A percentile compares a stretch with the other conserved stretches of the same genome.
Evolutionary conservation across 352 stramenopile species (phyloP).

Genomic region (Globisporangium parvum): DNA sequence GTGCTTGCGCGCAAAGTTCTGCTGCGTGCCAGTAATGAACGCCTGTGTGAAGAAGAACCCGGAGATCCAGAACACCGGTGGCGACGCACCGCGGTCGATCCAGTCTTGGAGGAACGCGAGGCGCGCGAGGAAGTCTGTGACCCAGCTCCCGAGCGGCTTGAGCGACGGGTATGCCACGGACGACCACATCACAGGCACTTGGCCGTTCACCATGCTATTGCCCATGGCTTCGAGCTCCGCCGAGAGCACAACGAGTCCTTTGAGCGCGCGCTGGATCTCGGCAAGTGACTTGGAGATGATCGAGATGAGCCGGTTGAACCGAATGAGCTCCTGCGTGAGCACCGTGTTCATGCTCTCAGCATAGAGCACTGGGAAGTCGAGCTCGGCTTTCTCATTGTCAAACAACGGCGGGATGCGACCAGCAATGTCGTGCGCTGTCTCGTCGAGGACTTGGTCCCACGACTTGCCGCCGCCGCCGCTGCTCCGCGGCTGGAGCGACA

Average conservation of each 20-base stretch:
- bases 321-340: constrained; percentile 86
- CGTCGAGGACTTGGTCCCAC: constrained; percentile 85
- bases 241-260: constrained; percentile 91
- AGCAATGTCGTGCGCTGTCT: constrained; percentile 86
- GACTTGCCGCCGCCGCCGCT: constrained; percentile 79
- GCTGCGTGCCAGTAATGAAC: constrained; percentile 92
- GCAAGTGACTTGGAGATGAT: constrained; percentile 73
- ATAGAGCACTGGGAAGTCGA: constrained; percentile 81
- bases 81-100: constrained; percentile 67
- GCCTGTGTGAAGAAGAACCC: constrained; percentile 94
- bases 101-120: constrained; percentile 80
- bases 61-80: constrained; percentile 90
- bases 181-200: constrained; percentile 84
- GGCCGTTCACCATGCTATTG: constrained; percentile 90
- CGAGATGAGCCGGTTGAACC: constrained; percentile 86
- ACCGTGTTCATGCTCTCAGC: constrained; percentile 89
- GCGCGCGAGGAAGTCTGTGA: constrained; percentile 86
- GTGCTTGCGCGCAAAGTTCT: constrained; percentile 91
- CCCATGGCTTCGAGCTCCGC: constrained; percentile 91
- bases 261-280: constrained; percentile 90
- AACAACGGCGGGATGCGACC: constrained; percentile 66
- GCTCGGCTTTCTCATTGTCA: constrained; percentile 87
- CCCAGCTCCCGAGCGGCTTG: constrained; percentile 90
- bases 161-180: constrained; percentile 87
- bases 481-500: constrained; percentile 87